Conservation (phyloP, 495 filamentous ascomycete species). For the Penicillium paxilli region DNA sequence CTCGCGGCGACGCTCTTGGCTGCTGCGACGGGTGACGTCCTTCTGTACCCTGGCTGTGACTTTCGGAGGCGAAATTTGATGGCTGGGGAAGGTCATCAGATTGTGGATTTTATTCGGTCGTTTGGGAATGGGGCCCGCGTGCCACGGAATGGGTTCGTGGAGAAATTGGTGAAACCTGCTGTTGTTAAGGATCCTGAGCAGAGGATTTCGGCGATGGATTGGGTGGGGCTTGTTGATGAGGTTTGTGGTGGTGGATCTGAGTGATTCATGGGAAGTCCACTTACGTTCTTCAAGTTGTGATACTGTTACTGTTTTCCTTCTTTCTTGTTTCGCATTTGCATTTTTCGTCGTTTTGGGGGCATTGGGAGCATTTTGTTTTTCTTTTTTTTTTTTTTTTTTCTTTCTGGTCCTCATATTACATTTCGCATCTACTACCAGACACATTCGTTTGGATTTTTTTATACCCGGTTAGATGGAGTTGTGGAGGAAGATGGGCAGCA, state of each 20-base stretch:
- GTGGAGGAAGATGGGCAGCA: not conserved
- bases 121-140: conserved; percentile 42
- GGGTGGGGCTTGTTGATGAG: conserved; percentile 23
- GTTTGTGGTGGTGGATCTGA: conserved; percentile 3
- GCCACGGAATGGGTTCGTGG: conserved; percentile 45
- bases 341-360: conserved; percentile 4
- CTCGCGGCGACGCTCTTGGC: conserved; percentile 57
- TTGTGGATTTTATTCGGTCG: conserved; percentile 45
- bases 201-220: conserved; percentile 36
- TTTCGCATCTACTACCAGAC: not conserved
- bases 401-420: not conserved
- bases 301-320: conserved; percentile 1
- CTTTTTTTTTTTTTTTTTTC: conserved; percentile 1
- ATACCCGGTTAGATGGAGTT: conserved; percentile 18
- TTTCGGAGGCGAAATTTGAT: conserved; percentile 42
- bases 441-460: conserved; percentile 11
- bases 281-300: too few relatives aligned
- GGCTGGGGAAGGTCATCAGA: conserved; percentile 48
- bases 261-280: not conserved
- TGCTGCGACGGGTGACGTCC: conserved; percentile 52
- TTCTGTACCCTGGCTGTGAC: conserved; percentile 49
- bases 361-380: conserved; percentile 14
- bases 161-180: conserved; percentile 40
- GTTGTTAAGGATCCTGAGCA: conserved; percentile 42
- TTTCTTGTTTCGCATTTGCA: not conserved